phyloP scores from a whole-genome alignment of 1,284 basidiomycete genomes.

The Tylopilus microsporus region DNA sequence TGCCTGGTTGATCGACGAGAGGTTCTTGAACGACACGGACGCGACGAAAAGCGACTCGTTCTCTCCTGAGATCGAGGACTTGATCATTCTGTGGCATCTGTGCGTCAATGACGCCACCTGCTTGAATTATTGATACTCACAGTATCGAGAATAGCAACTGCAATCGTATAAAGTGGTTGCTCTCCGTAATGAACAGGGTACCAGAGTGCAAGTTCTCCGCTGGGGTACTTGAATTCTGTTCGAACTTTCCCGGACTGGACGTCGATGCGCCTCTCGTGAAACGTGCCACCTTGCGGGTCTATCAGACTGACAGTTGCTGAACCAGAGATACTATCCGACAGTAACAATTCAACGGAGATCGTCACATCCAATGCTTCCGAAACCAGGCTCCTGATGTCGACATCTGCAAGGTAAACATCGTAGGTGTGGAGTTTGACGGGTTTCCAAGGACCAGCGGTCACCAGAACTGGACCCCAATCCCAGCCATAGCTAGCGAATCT shows the following conservation, averaged over 20 bases:
- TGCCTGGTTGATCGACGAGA: slow-evolving; percentile 66
- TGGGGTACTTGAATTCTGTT: slow-evolving; percentile 48
- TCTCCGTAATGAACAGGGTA: slow-evolving; percentile 79
- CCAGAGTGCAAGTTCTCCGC: slow-evolving; percentile 68
- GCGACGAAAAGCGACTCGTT: slow-evolving; percentile 73
- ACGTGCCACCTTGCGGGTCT: slow-evolving; percentile 42
- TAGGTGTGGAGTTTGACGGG: slow-evolving; percentile 71
- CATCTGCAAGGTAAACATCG: slow-evolving; percentile 54
- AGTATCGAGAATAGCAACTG: slow-evolving; percentile 48
- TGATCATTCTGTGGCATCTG: slow-evolving; percentile 40
- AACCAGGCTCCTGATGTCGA: slow-evolving; percentile 55
- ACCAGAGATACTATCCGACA: slow-evolving; percentile 38
- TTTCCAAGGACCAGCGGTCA: slow-evolving; percentile 78
- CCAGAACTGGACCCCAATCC: slow-evolving; percentile 81
- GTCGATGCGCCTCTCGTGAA: slow-evolving; percentile 37
- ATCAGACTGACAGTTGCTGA: slow-evolving; percentile 47
- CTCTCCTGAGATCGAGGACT: slow-evolving; percentile 45
- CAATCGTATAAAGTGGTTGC: slow-evolving; percentile 70
- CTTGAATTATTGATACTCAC: slow-evolving; percentile 33
- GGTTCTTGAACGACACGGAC: slow-evolving; percentile 71
- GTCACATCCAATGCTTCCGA: slow-evolving; percentile 49
- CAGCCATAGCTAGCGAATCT: slow-evolving; percentile 61
- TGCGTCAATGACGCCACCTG: neutral
- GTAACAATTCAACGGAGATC: slow-evolving; percentile 43
- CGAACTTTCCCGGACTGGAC: slow-evolving; percentile 37